phyloP scores from a whole-genome alignment of 2,329 filamentous ascomycete genomes.

The Clonostachys rosea region DNA sequence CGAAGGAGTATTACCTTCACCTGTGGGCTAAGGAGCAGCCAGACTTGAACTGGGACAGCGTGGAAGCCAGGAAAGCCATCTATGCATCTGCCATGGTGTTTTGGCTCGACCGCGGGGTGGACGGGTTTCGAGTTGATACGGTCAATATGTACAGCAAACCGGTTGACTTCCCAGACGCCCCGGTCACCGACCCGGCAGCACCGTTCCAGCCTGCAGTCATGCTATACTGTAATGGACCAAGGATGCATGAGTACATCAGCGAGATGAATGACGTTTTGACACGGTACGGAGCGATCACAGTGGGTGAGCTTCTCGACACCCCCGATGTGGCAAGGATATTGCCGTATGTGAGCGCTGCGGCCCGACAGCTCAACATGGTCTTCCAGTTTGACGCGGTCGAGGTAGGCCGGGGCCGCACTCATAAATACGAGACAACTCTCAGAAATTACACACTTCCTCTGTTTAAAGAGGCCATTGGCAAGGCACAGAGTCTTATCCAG shows the following conservation, averaged over 20 bases:
- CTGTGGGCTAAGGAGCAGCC: constrained; percentile 74
- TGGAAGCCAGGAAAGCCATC: constrained; percentile 61
- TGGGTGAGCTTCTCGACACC: constrained; percentile 64
- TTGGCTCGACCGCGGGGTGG: constrained; percentile 71
- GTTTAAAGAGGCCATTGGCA: constrained; percentile 40
- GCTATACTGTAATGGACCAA: constrained; percentile 64
- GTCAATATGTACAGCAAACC: constrained; percentile 70
- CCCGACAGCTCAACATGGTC: constrained; percentile 63
- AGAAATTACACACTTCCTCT: constrained; percentile 39
- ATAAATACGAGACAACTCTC: constrained; percentile 34
- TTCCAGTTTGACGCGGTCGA: constrained; percentile 65
- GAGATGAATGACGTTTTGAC: constrained; percentile 61
- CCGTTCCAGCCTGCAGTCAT: constrained; percentile 46
- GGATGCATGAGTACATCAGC: constrained; percentile 61
- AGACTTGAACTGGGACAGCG: constrained; percentile 82
- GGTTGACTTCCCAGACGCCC: constrained; percentile 52
- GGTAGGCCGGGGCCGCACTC: constrained; percentile 45
- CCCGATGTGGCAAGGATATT: constrained; percentile 53
- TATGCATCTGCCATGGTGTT: constrained; percentile 71
- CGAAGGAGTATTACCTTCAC: constrained; percentile 71
- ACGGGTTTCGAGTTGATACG: constrained; percentile 71
- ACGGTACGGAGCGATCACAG: constrained; percentile 62
- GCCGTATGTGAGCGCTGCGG: constrained; percentile 51
- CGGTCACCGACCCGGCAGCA: constrained; percentile 39
- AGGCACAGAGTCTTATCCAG: constrained; percentile 46